Evolutionary conservation across 2,329 filamentous ascomycete species (phyloP), one percentile per base, ranked within the genome.

Genomic region (Sporothrix variecibatus): DNA sequence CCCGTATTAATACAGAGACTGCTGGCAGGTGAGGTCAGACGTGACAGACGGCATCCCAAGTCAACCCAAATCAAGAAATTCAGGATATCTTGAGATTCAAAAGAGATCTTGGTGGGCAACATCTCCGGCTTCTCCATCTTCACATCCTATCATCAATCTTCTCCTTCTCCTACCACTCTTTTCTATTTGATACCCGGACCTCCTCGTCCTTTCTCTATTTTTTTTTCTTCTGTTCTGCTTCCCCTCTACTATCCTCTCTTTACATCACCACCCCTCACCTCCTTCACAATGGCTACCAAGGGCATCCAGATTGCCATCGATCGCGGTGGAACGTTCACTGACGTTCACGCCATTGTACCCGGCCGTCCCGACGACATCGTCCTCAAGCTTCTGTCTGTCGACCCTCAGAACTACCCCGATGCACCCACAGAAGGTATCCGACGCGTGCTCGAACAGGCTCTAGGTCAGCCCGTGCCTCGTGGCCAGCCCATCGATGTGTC

Each of bases 341-440:
- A 77, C 40, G 81, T 80, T 40, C 77, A 78, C 38, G 68, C 76
- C 1, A 77, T 76, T 40, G 80, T 80, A 0, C 81, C 81, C 73
- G 81, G 81, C 69, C 80, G 80, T 56, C 20, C n/a, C 5, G 76
- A 81, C 58, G 79, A 80, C 70, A 81, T 81, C 71, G 79, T 76
- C 12, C 62, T 92, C 81, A 92, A 93, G 81, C 85, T 92, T 0
- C 86, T 92, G 26, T 92, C 90, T 0, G 90, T 91, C 77, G 91
- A 92, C 78, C 91, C 90, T 0, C 82, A 84, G 26, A 92, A 92
- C 81, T 92, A 93, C 80, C 83, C 88, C 67, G 91, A 93, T 82
- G 91, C 91, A 1, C 90, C 91, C 0, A 84, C 91, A n/a, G 91
- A 92, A 83, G 90, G 90, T 43, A 92, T 92, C 74, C 83, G 73